Evolutionary conservation across 2,329 filamentous ascomycete species (phyloP).

Genomic region (Venturia nashicola): DNA sequence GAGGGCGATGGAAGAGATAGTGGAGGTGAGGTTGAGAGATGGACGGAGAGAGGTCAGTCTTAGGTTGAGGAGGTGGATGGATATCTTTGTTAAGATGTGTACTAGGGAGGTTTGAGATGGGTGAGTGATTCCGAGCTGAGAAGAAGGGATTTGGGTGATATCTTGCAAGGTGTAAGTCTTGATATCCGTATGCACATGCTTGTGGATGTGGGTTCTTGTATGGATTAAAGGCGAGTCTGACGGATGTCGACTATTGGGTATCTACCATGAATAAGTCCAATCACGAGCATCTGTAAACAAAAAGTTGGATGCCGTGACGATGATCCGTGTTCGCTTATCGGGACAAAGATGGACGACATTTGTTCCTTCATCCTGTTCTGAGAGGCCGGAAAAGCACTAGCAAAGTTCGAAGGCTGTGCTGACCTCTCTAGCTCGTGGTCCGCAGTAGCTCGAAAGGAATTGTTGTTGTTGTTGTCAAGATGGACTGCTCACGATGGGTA

Average conservation of each 20-base stretch:
- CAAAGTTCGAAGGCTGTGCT: background rate
- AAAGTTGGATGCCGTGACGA: background rate
- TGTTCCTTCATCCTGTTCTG: background rate
- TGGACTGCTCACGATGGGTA: background rate
- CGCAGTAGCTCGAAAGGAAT: background rate
- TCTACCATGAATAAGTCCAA: too few species aligned
- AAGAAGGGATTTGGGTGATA: too few species aligned
- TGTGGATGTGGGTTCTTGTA: too few species aligned
- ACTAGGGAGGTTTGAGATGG: background rate
- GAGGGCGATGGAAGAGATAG: slow-evolving; percentile 59
- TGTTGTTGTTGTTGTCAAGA: background rate
- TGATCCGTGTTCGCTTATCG: background rate
- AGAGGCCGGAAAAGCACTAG: background rate
- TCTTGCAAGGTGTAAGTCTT: too few species aligned
- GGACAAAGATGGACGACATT: background rate
- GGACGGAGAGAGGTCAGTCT: background rate
- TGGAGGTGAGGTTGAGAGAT: slow-evolving; percentile 30
- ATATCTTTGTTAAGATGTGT: slow-evolving; percentile 2
- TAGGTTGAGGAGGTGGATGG: slow-evolving; percentile 6
- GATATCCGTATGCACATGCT: too few species aligned
- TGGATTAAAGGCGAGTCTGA: too few species aligned
- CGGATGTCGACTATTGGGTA: too few species aligned
- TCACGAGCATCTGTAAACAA: too few species aligned
- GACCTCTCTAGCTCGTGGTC: background rate
- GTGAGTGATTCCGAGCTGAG: too few species aligned